Base-by-base conservation (phyloP, 2,329 filamentous ascomycete species). In the Cercospora berteroae region DNA sequence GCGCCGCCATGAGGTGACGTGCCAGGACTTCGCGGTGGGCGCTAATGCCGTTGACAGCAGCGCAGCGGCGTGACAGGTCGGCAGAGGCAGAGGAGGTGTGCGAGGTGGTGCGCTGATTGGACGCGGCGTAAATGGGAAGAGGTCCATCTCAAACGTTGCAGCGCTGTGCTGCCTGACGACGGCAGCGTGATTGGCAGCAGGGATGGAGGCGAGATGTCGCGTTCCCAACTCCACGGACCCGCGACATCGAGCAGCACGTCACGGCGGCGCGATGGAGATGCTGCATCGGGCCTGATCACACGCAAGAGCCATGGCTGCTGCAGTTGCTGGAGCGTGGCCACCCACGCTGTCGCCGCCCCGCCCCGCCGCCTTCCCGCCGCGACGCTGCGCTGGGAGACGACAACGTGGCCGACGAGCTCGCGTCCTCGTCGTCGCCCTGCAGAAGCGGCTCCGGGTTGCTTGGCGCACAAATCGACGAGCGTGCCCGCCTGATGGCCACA, bases 1-100 rank as follows among this genome's bases (percentile, higher is more conserved):
- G 36, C 48, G 48, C 48, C 23, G 18, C 48, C 48, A 29, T 29
- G 42, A 13, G 8, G 13, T 31, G 60, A 29, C 42, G 36, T 23
- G 44, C 16, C 20, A 18, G 25, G 25, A n/a, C 36, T 18, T 59
- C 52, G 36, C 59, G 18, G 50, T 36, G 64, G 64, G 65, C 68
- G 69, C 68, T 65, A 69, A 69, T 70, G 69, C 69, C 66, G 70
- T 70, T 69, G 67, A 72, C 69, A 69, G 70, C 66, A 70, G 59
- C 23, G 36, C 42, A 23, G 59, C 42, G 68, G 68, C 68, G 68
- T 72, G 69, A 70, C 70, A 72, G 69, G 59, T 66, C 69, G 65
- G 68, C 61, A 69, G 55, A 60, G 63, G 64, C 67, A 66, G 52
- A 67, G 68, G 59, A 65, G 66, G 59, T 67, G 65, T 61, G 42